Evolutionary conservation across 352 stramenopile species (phyloP), one percentile per base, ranked within the genome.

Genomic region (Phytophthora melonis): DNA sequence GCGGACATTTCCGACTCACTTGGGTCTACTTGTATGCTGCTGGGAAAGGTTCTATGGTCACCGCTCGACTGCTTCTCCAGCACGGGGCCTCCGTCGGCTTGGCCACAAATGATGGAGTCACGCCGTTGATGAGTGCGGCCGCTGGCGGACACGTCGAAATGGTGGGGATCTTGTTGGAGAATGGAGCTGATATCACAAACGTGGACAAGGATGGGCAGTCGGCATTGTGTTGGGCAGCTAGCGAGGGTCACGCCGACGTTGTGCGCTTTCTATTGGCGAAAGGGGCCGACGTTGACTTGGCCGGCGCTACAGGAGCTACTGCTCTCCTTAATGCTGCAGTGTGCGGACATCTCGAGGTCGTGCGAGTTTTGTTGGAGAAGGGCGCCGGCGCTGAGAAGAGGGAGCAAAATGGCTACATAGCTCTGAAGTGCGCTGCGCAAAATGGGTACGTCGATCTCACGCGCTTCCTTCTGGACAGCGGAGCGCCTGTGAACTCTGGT

Each of bases 231-330:
- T 25, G 5, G 9, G 53, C 63, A 41, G 39, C 53, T 62, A 3
- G 23, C 58, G 43, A 58, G 10, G 54, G 30, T 18, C 30, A 50
- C 8, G 1, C 53, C 19, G 54, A 59, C n/a, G 27, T 58, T 36
- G 63, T 59, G 13, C 41, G 27, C 1, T n/a, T 63, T 13, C 39
- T 70, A 14, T 18, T 70, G 39, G 63, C 63, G 39, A 63, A 52
- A 21, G 45, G 45, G 16, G 45, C 45, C 6, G 16, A 18, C 6
- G 6, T 52, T 52, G 16, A 4, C 45, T 16, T 13, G 19, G 1
- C 19, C 30, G 13, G 1, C 6, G 13, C 25, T 1, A n/a, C 13
- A 23, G 47, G 47, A 14, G 13, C 9, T n/a, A 55, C 47, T 13
- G 4, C 47, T 13, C 19, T 55, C 5, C 34, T 55, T 14, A 23